These are phyloP conservation scores for Hansenula lynferdii DNA, from an alignment of 1,139 yeast genomes.

Conservation along the genomic window DNA sequence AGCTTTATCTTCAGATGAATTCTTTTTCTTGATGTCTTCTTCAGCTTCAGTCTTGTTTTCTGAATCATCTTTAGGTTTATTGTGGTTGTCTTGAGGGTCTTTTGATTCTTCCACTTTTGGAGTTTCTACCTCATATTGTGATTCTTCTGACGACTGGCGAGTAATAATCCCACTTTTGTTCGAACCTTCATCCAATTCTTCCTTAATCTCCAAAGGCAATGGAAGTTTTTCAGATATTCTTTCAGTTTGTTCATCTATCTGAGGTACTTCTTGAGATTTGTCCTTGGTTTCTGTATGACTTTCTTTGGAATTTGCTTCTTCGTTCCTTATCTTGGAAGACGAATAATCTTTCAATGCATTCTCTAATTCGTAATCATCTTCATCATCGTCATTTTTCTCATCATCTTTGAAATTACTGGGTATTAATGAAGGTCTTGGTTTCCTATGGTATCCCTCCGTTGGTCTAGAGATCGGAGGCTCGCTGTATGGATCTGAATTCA, in stretches of 20 bases:
- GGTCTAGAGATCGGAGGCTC: background rate
- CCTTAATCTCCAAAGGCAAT: slow-evolving; percentile 15
- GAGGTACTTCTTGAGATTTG: background rate
- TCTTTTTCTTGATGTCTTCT: no score
- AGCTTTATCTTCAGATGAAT: background rate
- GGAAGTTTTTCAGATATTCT: slow-evolving; percentile 12
- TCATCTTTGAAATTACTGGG: slow-evolving; percentile 21
- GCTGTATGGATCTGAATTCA: slow-evolving; percentile 1
- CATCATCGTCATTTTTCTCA: slow-evolving; percentile 17
- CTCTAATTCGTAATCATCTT: slow-evolving; percentile 10
- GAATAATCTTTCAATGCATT: slow-evolving; percentile 1
- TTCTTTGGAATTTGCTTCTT: background rate
- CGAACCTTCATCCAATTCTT: slow-evolving; percentile 8
- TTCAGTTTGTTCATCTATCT: background rate
- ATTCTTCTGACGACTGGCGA: slow-evolving; percentile 1
- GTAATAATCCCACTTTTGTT: background rate
- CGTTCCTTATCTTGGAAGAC: background rate
- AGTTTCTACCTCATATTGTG: background rate
- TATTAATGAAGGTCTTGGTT: slow-evolving; percentile 19
- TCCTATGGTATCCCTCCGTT: background rate
- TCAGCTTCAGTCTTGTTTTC: no score
- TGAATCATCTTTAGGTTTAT: background rate
- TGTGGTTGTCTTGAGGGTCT: background rate
- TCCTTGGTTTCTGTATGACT: background rate
- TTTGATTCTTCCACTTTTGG: background rate